These are phyloP conservation scores for Astragalus membranaceus DNA, from an alignment of 306 rosid genomes.

Conservation along the genomic window DNA sequence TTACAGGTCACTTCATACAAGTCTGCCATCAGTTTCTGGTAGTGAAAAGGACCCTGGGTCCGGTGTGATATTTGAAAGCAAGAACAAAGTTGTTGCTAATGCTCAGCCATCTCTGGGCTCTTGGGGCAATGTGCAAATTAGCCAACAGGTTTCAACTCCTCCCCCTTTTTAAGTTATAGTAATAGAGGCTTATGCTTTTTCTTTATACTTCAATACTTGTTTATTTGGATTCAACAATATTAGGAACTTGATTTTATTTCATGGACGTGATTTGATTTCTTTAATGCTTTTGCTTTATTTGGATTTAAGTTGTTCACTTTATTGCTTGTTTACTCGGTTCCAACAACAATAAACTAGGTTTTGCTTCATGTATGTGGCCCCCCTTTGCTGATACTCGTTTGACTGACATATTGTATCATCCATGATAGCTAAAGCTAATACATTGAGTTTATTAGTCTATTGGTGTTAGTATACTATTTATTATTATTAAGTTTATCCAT, in stretches of 20 bases:
- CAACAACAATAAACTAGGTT: neutral
- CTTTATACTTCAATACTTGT: neutral
- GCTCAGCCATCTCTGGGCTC: slow-evolving; percentile 61
- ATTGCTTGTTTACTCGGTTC: slow-evolving; percentile 11
- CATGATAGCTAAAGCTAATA: neutral
- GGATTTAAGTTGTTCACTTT: neutral
- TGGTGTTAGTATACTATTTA: neutral
- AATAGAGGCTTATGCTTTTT: neutral
- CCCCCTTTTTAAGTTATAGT: neutral
- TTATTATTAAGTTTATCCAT: neutral
- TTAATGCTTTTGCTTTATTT: neutral
- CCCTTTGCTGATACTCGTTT: neutral
- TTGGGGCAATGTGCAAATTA: slow-evolving; percentile 63
- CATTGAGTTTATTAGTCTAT: neutral
- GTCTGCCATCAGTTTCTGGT: slow-evolving; percentile 42
- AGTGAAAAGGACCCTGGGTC: slow-evolving; percentile 42
- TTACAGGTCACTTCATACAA: slow-evolving; percentile 55
- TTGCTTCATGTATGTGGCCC: neutral
- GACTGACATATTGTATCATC: neutral
- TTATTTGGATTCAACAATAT: neutral
- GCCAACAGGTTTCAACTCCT: slow-evolving; percentile 68
- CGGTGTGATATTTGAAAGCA: slow-evolving; percentile 51
- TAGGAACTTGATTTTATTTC: neutral
- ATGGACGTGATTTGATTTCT: neutral
- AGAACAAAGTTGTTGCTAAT: slow-evolving; percentile 56